A percentile compares a stretch with the other conserved stretches of the same genome.
These are phyloP conservation scores for Ziziphus jujuba DNA, from an alignment of 306 rosid species.

Conservation along the genomic window DNA sequence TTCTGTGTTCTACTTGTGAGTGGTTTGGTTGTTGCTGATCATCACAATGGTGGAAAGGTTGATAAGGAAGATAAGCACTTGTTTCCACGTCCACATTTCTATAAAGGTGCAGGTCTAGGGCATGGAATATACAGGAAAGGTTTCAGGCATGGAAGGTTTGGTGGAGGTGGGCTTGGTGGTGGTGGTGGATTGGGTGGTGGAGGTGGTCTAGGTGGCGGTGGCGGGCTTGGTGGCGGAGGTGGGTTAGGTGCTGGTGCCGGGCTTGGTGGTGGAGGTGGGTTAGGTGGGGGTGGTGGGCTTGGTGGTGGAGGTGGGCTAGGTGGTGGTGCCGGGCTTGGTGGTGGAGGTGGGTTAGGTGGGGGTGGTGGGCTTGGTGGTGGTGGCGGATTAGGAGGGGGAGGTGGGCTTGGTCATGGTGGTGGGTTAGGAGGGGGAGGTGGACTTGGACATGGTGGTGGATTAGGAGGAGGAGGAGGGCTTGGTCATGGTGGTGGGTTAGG, in stretches of 20 bases:
- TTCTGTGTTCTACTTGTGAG: constrained; percentile 25
- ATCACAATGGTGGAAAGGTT: constrained; percentile 5
- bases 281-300: constrained; percentile 16
- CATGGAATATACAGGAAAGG: constrained; percentile 30
- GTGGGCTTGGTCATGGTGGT: no score
- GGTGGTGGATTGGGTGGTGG: constrained; percentile 25
- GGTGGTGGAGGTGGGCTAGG: constrained; percentile 26
- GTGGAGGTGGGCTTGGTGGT: constrained; percentile 24
- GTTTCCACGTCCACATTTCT: constrained; percentile 23
- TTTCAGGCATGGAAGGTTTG: constrained; percentile 27
- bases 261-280: constrained; percentile 26
- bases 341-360: no score
- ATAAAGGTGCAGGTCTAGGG: constrained; percentile 21
- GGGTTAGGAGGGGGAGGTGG: constrained; percentile 26
- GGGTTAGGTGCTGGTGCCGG: constrained; percentile 36
- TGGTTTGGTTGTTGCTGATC: constrained; percentile 33
- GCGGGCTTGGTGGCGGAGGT: constrained; percentile 35
- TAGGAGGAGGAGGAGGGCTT: constrained; percentile 33
- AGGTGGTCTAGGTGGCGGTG: constrained; percentile 19
- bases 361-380: constrained; percentile 39
- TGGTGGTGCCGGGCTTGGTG: no score
- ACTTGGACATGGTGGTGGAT: constrained; percentile 25
- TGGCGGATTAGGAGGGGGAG: constrained; percentile 28
- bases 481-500: constrained; percentile 36
- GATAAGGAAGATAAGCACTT: constrained; percentile 35